Evolutionary conservation across 306 rosid genomes (phyloP), one percentile per base, ranked within the genome.

Genomic region (Fragaria iinumae): DNA sequence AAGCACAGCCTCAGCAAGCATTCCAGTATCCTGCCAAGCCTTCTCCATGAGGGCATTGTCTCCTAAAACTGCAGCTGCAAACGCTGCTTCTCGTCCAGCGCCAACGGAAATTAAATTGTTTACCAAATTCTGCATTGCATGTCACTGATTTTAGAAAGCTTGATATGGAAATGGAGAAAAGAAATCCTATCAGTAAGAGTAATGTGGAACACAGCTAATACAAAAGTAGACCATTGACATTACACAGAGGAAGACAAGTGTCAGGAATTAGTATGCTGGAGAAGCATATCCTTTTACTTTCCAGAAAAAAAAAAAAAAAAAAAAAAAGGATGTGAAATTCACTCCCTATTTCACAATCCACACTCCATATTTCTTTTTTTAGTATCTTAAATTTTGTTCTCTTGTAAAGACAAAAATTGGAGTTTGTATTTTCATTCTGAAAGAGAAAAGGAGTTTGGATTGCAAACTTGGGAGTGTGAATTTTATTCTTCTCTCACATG

Each of bases 11-110:
- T 96, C 99, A 5, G 98, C 99, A 36, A 88, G 91, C 99, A 96
- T 92, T 80, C 99, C 99, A 20, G 98, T 96, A 70, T 96, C 99
- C 84, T 92, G 99, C 98, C 98, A 96, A 8, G 98, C 97, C 91
- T 89, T 96, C 76, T 96, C 99, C 99, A 96, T 96, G 21, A 92
- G 91, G 47, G 90, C 97, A 74, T 96, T 96, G 89, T 96, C 99
- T 44, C 98, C 98, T 86, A 96, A 91, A 77, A 96, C 92, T 49
- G 98, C 97, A 50, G 89, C 98, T 75, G 99, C 84, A 85, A 95
- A 95, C 78, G 99, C 98, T 59, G 97, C 98, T 88, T 95, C 98
- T 63, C 99, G 93, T 74, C 99, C 99, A 81, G 89, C 80, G 71
- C 99, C 98, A 77, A 95, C 87, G 0, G 97, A 88, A 72, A 91